Evolutionary conservation across 305 asterid species (phyloP), one percentile per base, ranked within the genome.

Genomic region (Galium porrigens): DNA sequence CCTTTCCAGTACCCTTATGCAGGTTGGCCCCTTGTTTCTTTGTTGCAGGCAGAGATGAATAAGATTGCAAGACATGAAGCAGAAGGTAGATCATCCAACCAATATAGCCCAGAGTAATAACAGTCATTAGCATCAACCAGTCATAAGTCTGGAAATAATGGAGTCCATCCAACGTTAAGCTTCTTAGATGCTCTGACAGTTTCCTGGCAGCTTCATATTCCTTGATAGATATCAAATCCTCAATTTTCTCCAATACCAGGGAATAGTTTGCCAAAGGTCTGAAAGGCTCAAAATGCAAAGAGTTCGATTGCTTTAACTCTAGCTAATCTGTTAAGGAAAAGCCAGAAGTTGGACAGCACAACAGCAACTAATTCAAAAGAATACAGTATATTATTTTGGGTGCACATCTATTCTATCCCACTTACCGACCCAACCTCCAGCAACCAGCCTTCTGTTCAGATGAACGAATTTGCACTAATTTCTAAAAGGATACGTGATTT

Each of bases 131-230:
- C 99, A 78, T 82, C 68, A 85, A 79, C 99, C 97, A 92, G 78
- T 92, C 99, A 67, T 92, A 92, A 25, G 97, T 89, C 72, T 92
- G 97, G 76, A 84, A 89, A 77, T 92, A 92, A 62, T 87, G 91
- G 72, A 92, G 95, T 77, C 97, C 97, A 67, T 89, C 78, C 36
- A 87, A 78, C 57, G 96, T 92, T 86, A 89, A 77, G 68, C 87
- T 82, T 76, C 96, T 85, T 61, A 92, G 90, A 61, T 83, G 73
- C 82, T 87, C 96, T 58, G 95, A 81, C 48, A 82, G 76, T 72
- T 59, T 77, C 75, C 77, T 78, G 63, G 99, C 97, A 66, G 86
- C 83, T 68, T 84, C 82, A 64, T 84, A 81, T 67, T 92, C 88
- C 71, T 69, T 61, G 30, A 72, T 44, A 25, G 95, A 75, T 68